These are phyloP conservation scores for Lasiodiplodia gonubiensis DNA, from an alignment of 2,329 filamentous ascomycete species.

Conservation along the genomic window DNA sequence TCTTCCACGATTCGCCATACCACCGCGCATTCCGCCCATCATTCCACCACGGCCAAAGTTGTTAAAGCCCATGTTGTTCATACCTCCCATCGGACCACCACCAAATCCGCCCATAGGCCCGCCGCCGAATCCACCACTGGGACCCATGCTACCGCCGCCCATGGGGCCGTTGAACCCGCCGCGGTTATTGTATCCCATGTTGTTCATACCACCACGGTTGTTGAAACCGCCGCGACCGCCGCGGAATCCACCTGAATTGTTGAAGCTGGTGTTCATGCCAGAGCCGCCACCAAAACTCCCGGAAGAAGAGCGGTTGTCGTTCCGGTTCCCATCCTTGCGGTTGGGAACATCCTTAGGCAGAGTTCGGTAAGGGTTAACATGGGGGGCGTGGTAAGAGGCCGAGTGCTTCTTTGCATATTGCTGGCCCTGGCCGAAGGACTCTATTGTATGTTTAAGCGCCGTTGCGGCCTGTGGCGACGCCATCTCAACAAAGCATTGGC, in stretches of 20 bases:
- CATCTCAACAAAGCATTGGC: conserved; percentile 85
- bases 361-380: conserved; percentile 86
- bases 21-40: conserved; percentile 50
- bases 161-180: conserved; percentile 49
- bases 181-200: conserved; percentile 46
- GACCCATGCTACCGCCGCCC: conserved; percentile 48
- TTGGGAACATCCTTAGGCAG: conserved; percentile 85
- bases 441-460: conserved; percentile 81
- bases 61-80: conserved; percentile 41
- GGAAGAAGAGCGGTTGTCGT: conserved; percentile 59
- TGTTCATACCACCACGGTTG: conserved; percentile 42
- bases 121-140: conserved; percentile 57
- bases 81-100: conserved; percentile 28
- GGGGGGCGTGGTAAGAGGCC: conserved; percentile 76
- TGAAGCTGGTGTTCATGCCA: conserved; percentile 47
- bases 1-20: conserved; percentile 48
- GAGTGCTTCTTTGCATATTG: conserved; percentile 68
- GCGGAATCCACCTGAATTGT: conserved; percentile 55
- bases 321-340: conserved; percentile 68
- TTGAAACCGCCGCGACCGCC: conserved; percentile 41
- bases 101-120: conserved; percentile 33
- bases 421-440: conserved; percentile 66
- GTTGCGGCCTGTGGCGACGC: conserved; percentile 82
- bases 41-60: conserved; percentile 51
- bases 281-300: conserved; percentile 47